Conservation (phyloP, 2,329 filamentous ascomycete genomes). For the Xylariaceae sp. region DNA sequence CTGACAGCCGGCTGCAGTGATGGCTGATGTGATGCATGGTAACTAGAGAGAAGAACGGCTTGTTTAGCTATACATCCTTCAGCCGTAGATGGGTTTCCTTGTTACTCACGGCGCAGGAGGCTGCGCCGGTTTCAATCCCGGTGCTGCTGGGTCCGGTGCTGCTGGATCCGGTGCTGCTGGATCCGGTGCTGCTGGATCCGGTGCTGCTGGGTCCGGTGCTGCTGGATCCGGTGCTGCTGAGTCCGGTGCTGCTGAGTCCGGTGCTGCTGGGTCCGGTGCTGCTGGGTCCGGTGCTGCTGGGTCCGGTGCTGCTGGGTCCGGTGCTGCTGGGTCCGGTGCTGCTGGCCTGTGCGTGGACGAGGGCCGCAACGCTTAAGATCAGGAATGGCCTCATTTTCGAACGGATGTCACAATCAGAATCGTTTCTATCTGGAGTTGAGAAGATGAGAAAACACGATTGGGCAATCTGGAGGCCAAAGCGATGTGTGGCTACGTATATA, state of each 20-base stretch:
- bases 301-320: constrained; percentile 19
- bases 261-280: constrained; percentile 19
- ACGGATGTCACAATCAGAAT: no score
- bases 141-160: constrained; percentile 19
- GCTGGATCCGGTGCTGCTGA: constrained; percentile 17
- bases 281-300: constrained; percentile 18
- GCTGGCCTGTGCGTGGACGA: constrained; percentile 32
- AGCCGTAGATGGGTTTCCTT: neutral
- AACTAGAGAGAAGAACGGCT: constrained; percentile 31
- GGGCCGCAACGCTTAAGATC: constrained; percentile 25
- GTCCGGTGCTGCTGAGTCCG: constrained; percentile 19
- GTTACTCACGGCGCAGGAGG: constrained; percentile 36
- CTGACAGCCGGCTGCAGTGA: constrained; percentile 44
- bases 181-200: constrained; percentile 19
- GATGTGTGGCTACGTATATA: no score
- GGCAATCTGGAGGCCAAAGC: no score
- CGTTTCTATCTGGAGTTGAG: no score
- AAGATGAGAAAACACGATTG: no score
- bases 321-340: constrained; percentile 19
- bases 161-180: constrained; percentile 18
- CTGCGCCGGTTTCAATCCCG: constrained; percentile 34
- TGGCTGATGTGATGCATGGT: constrained; percentile 45
- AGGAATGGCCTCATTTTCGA: constrained; percentile 30
- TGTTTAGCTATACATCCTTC: neutral
- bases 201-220: constrained; percentile 19